Evolutionary conservation across 805 yeast species (phyloP).

Genomic region (Wickerhamomyces hampshirensis): DNA sequence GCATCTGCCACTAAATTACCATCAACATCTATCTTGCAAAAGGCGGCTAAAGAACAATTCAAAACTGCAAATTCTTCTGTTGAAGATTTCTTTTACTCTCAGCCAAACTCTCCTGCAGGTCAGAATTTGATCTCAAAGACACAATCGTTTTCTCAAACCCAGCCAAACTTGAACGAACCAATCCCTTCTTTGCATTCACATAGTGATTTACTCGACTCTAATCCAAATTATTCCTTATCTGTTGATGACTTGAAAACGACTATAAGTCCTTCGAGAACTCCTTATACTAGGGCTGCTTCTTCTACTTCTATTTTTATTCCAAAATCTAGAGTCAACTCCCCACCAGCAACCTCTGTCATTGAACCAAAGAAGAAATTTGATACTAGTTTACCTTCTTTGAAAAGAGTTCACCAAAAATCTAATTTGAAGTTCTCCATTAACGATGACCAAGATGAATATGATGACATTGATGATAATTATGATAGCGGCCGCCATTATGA

Average conservation of each 20-base stretch:
- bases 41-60: conserved; percentile 2
- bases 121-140: no score
- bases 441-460: conserved; percentile 6
- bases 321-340: conserved; percentile 31
- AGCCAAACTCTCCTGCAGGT: conserved; percentile 11
- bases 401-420: conserved; percentile 9
- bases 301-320: conserved; percentile 32
- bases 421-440: conserved; percentile 9
- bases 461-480: conserved; percentile 13
- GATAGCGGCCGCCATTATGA: conserved; percentile 16
- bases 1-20: conserved; percentile 17
- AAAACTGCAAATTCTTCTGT: conserved; percentile 18
- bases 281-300: conserved; percentile 19
- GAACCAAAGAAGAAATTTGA: conserved; percentile 6
- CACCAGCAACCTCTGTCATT: conserved; percentile 19
- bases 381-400: conserved; percentile 9
- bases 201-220: no score
- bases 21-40: conserved; percentile 7
- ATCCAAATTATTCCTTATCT: not conserved
- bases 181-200: no score
- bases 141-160: conserved; percentile 5
- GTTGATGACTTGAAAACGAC: conserved; percentile 5
- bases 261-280: no score
- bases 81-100: conserved; percentile 23
- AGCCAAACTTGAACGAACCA: no score